phyloP scores from a whole-genome alignment of 805 yeast genomes.

The Wickerhamomyces queroliae region DNA sequence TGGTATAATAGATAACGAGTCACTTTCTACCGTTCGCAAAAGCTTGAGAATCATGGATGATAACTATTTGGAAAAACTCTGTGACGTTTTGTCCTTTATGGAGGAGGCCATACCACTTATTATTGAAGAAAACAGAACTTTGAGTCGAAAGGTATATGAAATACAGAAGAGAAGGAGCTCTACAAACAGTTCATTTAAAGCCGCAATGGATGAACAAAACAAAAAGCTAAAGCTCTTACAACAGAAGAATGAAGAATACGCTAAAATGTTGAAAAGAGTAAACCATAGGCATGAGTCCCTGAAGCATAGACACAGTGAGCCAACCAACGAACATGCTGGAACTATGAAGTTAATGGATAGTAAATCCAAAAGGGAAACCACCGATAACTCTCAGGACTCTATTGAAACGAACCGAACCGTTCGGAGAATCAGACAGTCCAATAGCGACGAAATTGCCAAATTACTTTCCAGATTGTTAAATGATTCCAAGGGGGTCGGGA shows the following conservation, averaged over 20 bases:
- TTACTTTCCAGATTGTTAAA: too few species aligned
- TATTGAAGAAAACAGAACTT: slow-evolving; percentile 9
- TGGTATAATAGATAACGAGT: slow-evolving; percentile 12
- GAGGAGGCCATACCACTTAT: slow-evolving; percentile 13
- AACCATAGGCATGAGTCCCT: slow-evolving; percentile 1
- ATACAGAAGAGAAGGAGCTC: slow-evolving; percentile 4
- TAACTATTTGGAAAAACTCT: slow-evolving; percentile 4
- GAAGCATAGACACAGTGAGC: too few species aligned
- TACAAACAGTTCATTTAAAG: slow-evolving; percentile 2
- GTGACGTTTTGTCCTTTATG: slow-evolving; percentile 9
- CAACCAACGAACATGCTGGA: too few species aligned
- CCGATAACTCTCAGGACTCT: too few species aligned
- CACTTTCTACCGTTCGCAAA: slow-evolving; percentile 8
- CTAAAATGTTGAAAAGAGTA: slow-evolving; percentile 4
- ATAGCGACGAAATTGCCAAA: too few species aligned
- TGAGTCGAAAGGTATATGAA: slow-evolving; percentile 5
- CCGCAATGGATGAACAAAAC: slow-evolving; percentile 6
- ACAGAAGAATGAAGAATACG: slow-evolving; percentile 6
- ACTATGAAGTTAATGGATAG: too few species aligned
- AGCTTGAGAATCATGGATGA: slow-evolving; percentile 2
- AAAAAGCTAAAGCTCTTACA: slow-evolving; percentile 5
- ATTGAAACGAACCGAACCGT: too few species aligned
- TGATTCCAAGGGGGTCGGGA: too few species aligned
- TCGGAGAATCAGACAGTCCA: too few species aligned
- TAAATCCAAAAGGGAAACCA: too few species aligned